A percentile compares a stretch with the other conserved stretches of the same genome.
Conservation (phyloP, 305 asterid genomes). For the Stenogyne calaminthoides region DNA sequence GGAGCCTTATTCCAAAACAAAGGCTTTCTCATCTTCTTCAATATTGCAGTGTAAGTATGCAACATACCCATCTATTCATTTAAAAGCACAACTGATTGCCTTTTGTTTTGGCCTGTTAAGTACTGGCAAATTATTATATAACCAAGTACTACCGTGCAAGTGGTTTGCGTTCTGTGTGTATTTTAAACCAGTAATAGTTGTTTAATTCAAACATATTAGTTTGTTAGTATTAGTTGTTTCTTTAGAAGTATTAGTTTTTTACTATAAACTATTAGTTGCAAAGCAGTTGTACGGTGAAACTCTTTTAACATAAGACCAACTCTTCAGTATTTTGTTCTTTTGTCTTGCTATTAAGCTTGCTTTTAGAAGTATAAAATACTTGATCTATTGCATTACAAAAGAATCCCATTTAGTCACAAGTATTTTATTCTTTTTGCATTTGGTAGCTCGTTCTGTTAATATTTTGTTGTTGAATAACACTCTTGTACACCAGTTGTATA, state of each 20-base stretch:
- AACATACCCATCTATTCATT: not conserved
- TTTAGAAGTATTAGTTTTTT: too few relatives aligned
- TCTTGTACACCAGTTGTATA: too few relatives aligned
- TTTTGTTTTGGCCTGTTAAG: slow-evolving; percentile 12
- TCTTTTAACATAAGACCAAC: not conserved
- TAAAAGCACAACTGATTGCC: not conserved
- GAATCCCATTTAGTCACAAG: not conserved
- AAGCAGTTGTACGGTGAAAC: not conserved
- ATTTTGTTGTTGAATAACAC: too few relatives aligned
- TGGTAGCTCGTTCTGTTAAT: too few relatives aligned
- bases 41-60: slow-evolving; percentile 72
- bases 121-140: not conserved
- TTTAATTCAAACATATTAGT: too few relatives aligned
- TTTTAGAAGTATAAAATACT: not conserved
- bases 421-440: not conserved
- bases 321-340: not conserved
- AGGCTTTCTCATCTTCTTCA: slow-evolving; percentile 55
- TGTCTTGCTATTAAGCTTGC: not conserved
- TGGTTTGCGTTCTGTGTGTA: not conserved
- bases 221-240: too few relatives aligned
- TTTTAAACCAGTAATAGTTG: not conserved
- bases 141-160: not conserved
- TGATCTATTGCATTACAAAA: not conserved
- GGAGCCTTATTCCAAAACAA: slow-evolving; percentile 63
- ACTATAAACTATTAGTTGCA: not conserved